Percentiles rank a stretch among this genome's conserved stretches.
phyloP scores from a whole-genome alignment of 2,329 filamentous ascomycete genomes.

The Penicillium sp. region DNA sequence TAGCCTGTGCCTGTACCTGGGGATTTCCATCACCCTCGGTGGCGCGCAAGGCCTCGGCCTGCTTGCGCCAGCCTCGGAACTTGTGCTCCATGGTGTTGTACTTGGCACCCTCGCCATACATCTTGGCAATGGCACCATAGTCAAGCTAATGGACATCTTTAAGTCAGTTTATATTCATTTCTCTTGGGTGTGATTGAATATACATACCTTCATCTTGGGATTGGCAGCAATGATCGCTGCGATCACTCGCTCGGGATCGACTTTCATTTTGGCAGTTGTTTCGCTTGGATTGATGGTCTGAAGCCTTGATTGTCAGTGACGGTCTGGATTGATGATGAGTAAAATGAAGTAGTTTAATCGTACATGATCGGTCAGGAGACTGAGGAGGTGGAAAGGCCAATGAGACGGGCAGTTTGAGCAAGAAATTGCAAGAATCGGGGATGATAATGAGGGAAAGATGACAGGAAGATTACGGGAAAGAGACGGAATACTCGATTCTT shows the following conservation, averaged over 20 bases:
- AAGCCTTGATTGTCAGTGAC: neutral
- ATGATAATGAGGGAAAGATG: neutral
- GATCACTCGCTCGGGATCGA: slow-evolving; percentile 7
- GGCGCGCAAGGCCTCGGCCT: slow-evolving; percentile 44
- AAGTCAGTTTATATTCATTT: neutral
- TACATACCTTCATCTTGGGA: slow-evolving; percentile 6
- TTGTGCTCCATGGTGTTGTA: slow-evolving; percentile 57
- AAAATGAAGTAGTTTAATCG: neutral
- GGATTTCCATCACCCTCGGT: neutral
- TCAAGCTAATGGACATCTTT: slow-evolving; percentile 49
- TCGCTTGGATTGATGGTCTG: neutral
- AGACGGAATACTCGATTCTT: neutral
- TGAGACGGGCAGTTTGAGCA: neutral
- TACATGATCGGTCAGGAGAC: neutral
- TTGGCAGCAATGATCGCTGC: slow-evolving; percentile 11
- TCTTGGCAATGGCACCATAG: slow-evolving; percentile 49
- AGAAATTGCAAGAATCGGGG: neutral
- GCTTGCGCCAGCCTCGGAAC: slow-evolving; percentile 53
- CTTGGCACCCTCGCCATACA: slow-evolving; percentile 55
- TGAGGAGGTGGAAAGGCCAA: neutral
- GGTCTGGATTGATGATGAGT: neutral
- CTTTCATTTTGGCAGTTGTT: neutral
- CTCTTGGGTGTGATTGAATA: too few relatives aligned
- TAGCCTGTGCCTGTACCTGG: neutral
- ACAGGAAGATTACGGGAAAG: neutral